Conservation (phyloP, 179 eudicot genomes). For the Silene vulgaris region DNA sequence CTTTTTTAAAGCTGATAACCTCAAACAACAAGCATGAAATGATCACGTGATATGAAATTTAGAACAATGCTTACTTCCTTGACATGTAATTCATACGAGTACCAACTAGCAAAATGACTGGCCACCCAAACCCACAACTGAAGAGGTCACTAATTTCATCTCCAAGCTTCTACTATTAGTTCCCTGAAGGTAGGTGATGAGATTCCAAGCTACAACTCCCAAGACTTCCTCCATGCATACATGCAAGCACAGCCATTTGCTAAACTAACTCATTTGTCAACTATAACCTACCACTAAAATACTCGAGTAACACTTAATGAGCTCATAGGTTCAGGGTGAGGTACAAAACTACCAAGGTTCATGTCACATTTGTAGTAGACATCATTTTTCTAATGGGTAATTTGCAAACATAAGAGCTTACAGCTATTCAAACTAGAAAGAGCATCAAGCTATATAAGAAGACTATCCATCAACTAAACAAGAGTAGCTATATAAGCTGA, state of each 20-base stretch:
- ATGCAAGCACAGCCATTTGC: neutral
- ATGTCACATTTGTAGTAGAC: neutral
- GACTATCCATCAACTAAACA: neutral
- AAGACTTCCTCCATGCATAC: neutral
- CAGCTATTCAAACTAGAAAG: neutral
- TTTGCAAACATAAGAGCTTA: neutral
- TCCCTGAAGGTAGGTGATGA: neutral
- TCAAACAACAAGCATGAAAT: neutral
- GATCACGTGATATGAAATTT: neutral
- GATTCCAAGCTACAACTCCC: neutral
- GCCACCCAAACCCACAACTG: constrained; percentile 1
- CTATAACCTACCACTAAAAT: neutral
- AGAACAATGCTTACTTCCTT: neutral
- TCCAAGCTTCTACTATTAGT: neutral
- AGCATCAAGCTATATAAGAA: neutral
- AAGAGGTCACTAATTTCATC: neutral
- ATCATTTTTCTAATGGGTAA: neutral
- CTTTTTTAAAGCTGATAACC: neutral
- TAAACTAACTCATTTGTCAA: neutral
- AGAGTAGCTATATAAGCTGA: neutral
- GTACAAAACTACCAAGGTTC: neutral
- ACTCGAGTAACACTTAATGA: neutral
- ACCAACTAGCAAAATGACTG: neutral
- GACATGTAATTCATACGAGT: neutral
- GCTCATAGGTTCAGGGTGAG: neutral